phyloP scores from a whole-genome alignment of 306 rosid genomes.

The Rosa lucieae region DNA sequence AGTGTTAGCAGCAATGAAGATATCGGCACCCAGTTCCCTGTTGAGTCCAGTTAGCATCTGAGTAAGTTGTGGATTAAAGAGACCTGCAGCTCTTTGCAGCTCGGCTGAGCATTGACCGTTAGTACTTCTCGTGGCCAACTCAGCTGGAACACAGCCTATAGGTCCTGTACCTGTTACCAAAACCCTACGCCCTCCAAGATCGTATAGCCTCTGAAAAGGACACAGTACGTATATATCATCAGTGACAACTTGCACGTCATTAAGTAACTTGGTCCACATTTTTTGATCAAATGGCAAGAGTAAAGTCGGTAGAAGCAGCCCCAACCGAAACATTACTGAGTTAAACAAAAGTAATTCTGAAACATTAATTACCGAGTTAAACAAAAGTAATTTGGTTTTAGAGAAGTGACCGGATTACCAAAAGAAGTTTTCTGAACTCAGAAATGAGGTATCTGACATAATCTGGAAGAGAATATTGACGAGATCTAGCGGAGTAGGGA shows the following conservation, averaged over 20 bases:
- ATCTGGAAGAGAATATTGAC: conserved; percentile 56
- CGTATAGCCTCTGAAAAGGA: conserved; percentile 36
- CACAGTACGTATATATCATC: background rate
- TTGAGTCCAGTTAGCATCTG: conserved; percentile 50
- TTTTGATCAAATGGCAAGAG: background rate
- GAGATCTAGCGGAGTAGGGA: conserved; percentile 79
- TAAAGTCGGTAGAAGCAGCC: background rate
- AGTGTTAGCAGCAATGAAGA: conserved; percentile 62
- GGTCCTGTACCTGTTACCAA: conserved; percentile 91
- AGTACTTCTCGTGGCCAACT: conserved; percentile 51
- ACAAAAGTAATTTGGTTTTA: background rate
- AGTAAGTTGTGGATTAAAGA: conserved; percentile 68
- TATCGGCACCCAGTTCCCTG: conserved; percentile 44
- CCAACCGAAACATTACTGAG: background rate
- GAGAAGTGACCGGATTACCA: conserved; percentile 28
- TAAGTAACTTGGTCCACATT: background rate
- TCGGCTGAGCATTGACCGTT: conserved; percentile 57
- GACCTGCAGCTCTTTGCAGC: conserved; percentile 51
- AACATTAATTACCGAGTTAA: background rate
- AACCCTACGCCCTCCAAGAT: conserved; percentile 72
- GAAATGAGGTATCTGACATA: conserved; percentile 57
- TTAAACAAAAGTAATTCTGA: background rate
- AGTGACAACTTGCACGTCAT: background rate
- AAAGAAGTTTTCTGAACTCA: conserved; percentile 54
- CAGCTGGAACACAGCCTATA: conserved; percentile 87